These are phyloP conservation scores for Cryptococcus maquisensis DNA, from an alignment of 1,284 basidiomycete genomes.

Conservation along the genomic window DNA sequence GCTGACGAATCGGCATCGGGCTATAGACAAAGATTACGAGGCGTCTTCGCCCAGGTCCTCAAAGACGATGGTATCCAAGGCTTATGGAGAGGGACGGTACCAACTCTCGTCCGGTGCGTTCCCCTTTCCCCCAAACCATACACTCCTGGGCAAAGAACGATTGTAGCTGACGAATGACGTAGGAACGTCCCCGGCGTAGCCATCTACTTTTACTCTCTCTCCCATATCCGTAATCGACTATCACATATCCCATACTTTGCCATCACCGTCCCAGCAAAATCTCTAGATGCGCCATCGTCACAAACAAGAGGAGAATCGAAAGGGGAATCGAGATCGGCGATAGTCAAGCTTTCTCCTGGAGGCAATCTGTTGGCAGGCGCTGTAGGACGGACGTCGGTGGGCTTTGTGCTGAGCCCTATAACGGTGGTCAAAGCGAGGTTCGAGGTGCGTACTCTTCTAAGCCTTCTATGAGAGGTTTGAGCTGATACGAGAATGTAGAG, in stretches of 20 bases:
- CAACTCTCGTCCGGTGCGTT: slow-evolving; percentile 67
- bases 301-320: slow-evolving; percentile 6
- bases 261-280: slow-evolving; percentile 6
- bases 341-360: slow-evolving; percentile 69
- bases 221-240: slow-evolving; percentile 67
- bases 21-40: slow-evolving; percentile 25
- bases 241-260: slow-evolving; percentile 33
- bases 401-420: slow-evolving; percentile 86
- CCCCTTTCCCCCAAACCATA: slow-evolving; percentile 22
- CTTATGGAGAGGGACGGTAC: slow-evolving; percentile 73
- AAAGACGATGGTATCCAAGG: slow-evolving; percentile 48
- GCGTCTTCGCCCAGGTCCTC: slow-evolving; percentile 42
- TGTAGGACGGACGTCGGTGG: slow-evolving; percentile 75
- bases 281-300: not conserved
- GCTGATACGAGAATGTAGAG: slow-evolving; percentile 51
- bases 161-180: not conserved
- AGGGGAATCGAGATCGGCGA: slow-evolving; percentile 41
- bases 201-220: slow-evolving; percentile 82
- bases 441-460: slow-evolving; percentile 61
- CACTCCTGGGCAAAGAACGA: slow-evolving; percentile 9
- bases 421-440: slow-evolving; percentile 92
- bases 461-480: not conserved
- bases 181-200: slow-evolving; percentile 93
- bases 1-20: not conserved
- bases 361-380: slow-evolving; percentile 91